These are phyloP conservation scores for Tetrapisispora fleetii DNA, from an alignment of 805 yeast genomes.

Conservation along the genomic window DNA sequence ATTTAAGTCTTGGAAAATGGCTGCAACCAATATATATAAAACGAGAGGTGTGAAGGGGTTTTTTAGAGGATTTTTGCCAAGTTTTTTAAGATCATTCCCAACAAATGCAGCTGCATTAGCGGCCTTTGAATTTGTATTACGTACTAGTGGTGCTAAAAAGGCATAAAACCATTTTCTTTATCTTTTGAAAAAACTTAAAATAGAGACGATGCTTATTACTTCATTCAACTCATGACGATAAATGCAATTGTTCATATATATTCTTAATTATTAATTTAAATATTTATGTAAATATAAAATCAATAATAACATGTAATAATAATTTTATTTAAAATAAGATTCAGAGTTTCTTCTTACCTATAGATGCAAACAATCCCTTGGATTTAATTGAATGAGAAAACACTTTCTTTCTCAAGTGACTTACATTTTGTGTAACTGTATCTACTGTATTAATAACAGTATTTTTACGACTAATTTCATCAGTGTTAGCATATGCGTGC, in stretches of 20 bases:
- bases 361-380: slow-evolving; percentile 42
- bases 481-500: slow-evolving; percentile 57
- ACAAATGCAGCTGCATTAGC: slow-evolving; percentile 96
- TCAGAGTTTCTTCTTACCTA: slow-evolving; percentile 40
- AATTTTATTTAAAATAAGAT: not conserved
- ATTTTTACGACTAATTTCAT: slow-evolving; percentile 32
- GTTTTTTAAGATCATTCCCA: slow-evolving; percentile 92
- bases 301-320: not conserved
- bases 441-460: slow-evolving; percentile 34
- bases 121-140: slow-evolving; percentile 63
- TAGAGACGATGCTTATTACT: not conserved
- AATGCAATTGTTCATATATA: not conserved
- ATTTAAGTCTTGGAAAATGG: slow-evolving; percentile 47
- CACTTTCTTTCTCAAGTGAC: slow-evolving; percentile 41
- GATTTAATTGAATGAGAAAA: slow-evolving; percentile 39
- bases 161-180: not conserved
- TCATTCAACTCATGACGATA: not conserved
- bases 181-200: not conserved
- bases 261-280: not conserved
- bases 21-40: slow-evolving; percentile 42
- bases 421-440: slow-evolving; percentile 37
- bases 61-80: slow-evolving; percentile 85
- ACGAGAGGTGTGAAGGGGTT: slow-evolving; percentile 65
- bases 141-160: slow-evolving; percentile 42
- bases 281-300: not conserved